Base-by-base conservation (phyloP, 2,329 filamentous ascomycete species). In the Neoascochyta sp. region DNA sequence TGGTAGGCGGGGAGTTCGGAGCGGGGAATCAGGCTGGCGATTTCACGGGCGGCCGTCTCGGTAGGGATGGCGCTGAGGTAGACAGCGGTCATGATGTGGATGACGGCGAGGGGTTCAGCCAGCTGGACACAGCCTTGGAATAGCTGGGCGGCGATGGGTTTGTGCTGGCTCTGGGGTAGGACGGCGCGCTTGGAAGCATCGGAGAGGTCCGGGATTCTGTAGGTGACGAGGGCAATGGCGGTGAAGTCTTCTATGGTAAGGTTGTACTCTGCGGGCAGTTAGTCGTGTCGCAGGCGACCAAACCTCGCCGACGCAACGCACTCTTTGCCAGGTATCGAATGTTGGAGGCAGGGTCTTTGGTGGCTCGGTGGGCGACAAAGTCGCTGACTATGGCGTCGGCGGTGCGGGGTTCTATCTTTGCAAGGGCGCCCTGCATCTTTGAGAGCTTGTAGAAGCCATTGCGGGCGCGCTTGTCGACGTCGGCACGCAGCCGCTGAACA, bases 111-210 rank as follows among this genome's bases (percentile, higher is more conserved):
- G 2, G 46, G 39, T 4, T 62, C 58, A 27, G 40, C 36, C n/a
- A 45, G 45, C 9, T 50, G 44, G 7, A 46, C 51, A 34, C 53
- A 57, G 8, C 49, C 57, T 22, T 60, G 34, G 4, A 62, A 42
- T 9, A 63, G 24, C 1, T 37, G 17, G 4, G 19, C 32, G 5
- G 49, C 37, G 11, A 47, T 41, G 1, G 36, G 11, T 19, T 45
- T 44, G 24, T 62, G 43, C 18, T 45, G 41, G 17, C 45, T 54
- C 28, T 52, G 49, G 9, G 54, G 51, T 9, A 56, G 28, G 11
- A 35, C 34, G 16, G 45, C 45, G 18, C 27, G 41, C 24, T 36
- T 50, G 4, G 24, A 20, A 4, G 42, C 14, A 16, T 58, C 43
- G 9, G 34, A 42, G 7, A 50, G 24, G 19, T 57, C 51, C 7